Base-by-base conservation (phyloP, 148 eudicot species). In the Tetragonia tetragonoides region DNA sequence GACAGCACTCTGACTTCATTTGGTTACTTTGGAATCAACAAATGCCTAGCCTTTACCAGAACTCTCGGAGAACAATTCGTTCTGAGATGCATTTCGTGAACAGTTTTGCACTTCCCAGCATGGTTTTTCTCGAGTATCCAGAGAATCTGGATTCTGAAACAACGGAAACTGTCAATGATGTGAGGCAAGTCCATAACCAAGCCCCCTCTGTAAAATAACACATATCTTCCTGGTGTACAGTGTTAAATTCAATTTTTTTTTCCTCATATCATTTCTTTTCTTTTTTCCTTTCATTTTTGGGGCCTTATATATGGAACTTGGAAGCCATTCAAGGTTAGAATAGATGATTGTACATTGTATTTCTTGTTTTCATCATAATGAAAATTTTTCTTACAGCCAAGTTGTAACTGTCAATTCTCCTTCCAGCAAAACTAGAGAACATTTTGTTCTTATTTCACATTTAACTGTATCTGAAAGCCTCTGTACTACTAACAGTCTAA, bases 261-360 rank as follows among this genome's bases (percentile, higher is more conserved):
- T 14, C 17, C 14, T 53, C 3, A 10, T 9, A 3, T 14, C 17
- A 39, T 24, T 44, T 54, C 44, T 6, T 39, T 4, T 28, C 5
- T 40, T 42, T 59, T 42, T 21, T 3, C 70, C 14, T 44, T 24
- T 54, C 44, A 1, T 39, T 4, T 28, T 7, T 40, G 23, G 42
- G 62, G 62, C 62, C 4, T 18, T 7, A 11, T 17, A 9, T 47
- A 46, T 15, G 16, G 11, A 54, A 38, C 21, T 41, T 28, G 49
- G 38, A 70, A 70, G 60, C 68, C 60, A 70, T 28, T 70, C 64
- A 53, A 60, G 41, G 39, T 77, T 68, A 23, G 59, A 34, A 14
- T 59, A 78, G 64, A 64, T 72, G 63, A 63, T 3, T 78, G 76
- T 78, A 78, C n/a, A 78, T 78, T 72, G 46, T 57, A 15, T 53